These are phyloP conservation scores for Tylopilus sp. DNA, from an alignment of 1,284 basidiomycete genomes.

Conservation along the genomic window DNA sequence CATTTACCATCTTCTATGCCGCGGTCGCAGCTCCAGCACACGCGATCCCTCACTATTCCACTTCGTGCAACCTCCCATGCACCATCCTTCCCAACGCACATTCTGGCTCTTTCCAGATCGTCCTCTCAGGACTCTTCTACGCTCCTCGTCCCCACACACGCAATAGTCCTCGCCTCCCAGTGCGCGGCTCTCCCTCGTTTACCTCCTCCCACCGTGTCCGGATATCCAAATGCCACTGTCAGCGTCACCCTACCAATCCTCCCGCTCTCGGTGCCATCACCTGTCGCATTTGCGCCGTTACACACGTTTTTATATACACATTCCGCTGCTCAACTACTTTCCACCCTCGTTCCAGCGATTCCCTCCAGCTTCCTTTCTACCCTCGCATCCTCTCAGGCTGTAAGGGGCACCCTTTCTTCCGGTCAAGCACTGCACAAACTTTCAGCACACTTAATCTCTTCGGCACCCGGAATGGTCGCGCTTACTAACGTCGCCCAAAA, in stretches of 20 bases:
- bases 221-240: constrained; percentile 34
- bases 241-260: constrained; percentile 56
- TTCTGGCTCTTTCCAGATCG: constrained; percentile 50
- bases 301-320: constrained; percentile 66
- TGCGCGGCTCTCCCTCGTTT: constrained; percentile 56
- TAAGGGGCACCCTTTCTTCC: constrained; percentile 45
- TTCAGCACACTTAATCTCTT: constrained; percentile 45
- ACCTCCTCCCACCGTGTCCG: constrained; percentile 36
- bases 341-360: constrained; percentile 54
- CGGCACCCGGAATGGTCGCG: constrained; percentile 42
- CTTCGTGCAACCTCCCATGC: constrained; percentile 35
- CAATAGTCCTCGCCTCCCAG: constrained; percentile 54
- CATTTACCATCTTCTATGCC: constrained; percentile 48
- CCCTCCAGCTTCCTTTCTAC: constrained; percentile 50
- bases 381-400: constrained; percentile 42
- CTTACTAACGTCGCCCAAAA: constrained; percentile 57
- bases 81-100: constrained; percentile 51
- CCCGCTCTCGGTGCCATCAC: constrained; percentile 62
- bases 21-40: constrained; percentile 44
- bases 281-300: constrained; percentile 60
- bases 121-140: constrained; percentile 37
- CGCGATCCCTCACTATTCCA: constrained; percentile 44
- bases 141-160: constrained; percentile 53
- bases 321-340: constrained; percentile 48
- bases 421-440: constrained; percentile 47